Evolutionary conservation across 805 yeast genomes (phyloP).

Genomic region (Saccharomycopsis guyanensis): DNA sequence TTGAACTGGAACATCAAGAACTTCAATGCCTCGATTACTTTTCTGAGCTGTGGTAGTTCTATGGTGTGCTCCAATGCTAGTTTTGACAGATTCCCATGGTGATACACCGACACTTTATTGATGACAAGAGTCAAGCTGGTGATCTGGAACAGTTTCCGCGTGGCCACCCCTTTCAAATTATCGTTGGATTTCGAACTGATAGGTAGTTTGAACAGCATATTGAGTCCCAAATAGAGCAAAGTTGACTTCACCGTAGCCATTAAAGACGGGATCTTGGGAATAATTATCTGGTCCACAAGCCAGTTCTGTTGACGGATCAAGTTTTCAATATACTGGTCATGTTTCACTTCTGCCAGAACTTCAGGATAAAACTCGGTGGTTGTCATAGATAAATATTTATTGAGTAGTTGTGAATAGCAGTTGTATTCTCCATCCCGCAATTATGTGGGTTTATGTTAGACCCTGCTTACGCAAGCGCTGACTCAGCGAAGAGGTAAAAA

Average conservation of each 20-base stretch:
- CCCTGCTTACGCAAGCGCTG: no score
- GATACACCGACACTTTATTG: conserved; percentile 10
- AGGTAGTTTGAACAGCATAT: conserved; percentile 19
- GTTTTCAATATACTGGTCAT: conserved; percentile 3
- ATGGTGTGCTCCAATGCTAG: conserved; percentile 3
- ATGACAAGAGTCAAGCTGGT: conserved; percentile 8
- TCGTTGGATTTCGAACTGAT: conserved; percentile 19
- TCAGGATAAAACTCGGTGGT: conserved; percentile 11
- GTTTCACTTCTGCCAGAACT: not conserved
- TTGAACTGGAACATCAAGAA: conserved; percentile 11
- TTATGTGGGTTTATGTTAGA: no score
- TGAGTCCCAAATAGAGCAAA: conserved; percentile 12
- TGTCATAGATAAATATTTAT: not conserved
- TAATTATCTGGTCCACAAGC: conserved; percentile 15
- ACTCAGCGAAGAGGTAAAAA: no score
- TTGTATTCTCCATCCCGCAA: no score
- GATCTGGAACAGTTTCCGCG: conserved; percentile 16
- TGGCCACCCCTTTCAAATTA: conserved; percentile 15
- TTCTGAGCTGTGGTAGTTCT: conserved; percentile 14
- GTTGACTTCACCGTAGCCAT: conserved; percentile 13
- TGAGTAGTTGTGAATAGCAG: no score
- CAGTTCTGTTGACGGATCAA: conserved; percentile 17
- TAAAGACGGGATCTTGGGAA: conserved; percentile 18
- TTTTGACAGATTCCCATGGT: conserved; percentile 11
- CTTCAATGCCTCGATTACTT: conserved; percentile 4